A percentile compares a stretch with the other conserved stretches of the same genome.
phyloP scores from a whole-genome alignment of 306 rosid genomes.

The Fagus sylvatica region DNA sequence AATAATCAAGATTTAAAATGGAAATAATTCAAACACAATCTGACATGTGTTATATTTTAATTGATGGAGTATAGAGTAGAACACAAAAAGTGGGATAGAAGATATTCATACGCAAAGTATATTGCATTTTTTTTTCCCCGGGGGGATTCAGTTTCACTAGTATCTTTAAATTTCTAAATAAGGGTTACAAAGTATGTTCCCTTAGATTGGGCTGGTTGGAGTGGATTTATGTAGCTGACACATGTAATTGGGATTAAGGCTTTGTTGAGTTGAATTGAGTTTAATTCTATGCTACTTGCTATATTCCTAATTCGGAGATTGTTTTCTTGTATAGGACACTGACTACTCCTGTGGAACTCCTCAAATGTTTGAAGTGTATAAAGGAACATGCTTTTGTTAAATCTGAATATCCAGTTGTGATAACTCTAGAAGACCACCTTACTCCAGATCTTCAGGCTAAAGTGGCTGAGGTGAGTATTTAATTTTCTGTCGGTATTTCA shows the following conservation, averaged over 20 bases:
- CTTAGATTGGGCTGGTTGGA: neutral
- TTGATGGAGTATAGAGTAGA: no score
- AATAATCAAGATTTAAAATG: no score
- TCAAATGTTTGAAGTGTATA: conserved; percentile 82
- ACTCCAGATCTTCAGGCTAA: conserved; percentile 92
- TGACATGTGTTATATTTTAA: no score
- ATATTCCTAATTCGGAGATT: conserved; percentile 4
- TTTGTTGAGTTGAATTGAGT: neutral
- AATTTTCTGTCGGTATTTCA: conserved; percentile 14
- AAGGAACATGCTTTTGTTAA: conserved; percentile 75
- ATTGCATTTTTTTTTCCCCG: neutral
- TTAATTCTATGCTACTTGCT: neutral
- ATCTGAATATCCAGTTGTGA: conserved; percentile 89
- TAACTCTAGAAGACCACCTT: conserved; percentile 94
- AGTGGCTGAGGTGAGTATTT: conserved; percentile 74
- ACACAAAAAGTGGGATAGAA: no score
- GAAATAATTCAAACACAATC: no score
- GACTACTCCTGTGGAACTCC: conserved; percentile 90
- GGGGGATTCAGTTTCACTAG: neutral
- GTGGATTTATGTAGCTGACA: neutral
- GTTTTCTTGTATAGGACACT: conserved; percentile 59
- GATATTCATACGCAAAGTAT: no score
- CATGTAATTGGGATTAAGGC: neutral
- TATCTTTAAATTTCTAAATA: neutral
- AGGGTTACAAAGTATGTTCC: neutral